Conservation (phyloP, 345 rosid genomes). For the Kandelia obovata region DNA sequence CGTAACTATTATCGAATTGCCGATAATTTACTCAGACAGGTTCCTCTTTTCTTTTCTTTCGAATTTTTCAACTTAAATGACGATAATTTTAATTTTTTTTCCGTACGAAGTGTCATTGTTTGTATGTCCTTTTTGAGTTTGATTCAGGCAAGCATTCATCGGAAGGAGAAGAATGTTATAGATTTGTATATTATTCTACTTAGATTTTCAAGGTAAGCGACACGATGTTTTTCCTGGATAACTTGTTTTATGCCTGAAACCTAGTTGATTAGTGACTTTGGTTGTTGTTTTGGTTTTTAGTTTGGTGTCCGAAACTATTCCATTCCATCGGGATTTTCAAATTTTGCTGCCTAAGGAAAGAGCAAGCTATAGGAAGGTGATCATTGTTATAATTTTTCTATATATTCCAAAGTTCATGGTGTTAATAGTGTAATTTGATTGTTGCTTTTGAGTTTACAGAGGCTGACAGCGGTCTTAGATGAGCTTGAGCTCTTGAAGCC, state of each 20-base stretch:
- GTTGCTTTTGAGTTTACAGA: constrained; percentile 38
- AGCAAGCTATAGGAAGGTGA: constrained; percentile 63
- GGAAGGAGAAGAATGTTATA: constrained; percentile 80
- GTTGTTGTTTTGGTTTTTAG: constrained; percentile 32
- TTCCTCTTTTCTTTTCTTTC: constrained; percentile 11
- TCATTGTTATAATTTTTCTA: constrained; percentile 14
- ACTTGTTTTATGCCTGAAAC: not conserved
- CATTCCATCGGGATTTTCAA: constrained; percentile 80
- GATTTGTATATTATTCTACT: constrained; percentile 89
- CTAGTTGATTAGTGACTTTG: not conserved
- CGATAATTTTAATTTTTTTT: constrained; percentile 7
- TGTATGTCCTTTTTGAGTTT: not conserved
- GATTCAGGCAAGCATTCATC: constrained; percentile 65
- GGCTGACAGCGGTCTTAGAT: constrained; percentile 53
- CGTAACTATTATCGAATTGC: constrained; percentile 79
- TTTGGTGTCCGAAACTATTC: constrained; percentile 94
- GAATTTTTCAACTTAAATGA: not conserved
- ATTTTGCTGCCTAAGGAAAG: constrained; percentile 52
- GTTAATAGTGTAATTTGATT: constrained; percentile 5
- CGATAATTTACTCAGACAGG: constrained; percentile 92
- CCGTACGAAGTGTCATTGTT: not conserved
- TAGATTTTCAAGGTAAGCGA: constrained; percentile 72
- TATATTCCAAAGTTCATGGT: not conserved
- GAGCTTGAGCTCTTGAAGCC: constrained; percentile 87
- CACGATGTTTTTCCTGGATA: not conserved